Percentiles rank a stretch among this genome's conserved stretches.
Evolutionary conservation across 768 basidiomycete species (phyloP).

Genomic region (Flagelloscypha sp.): DNA sequence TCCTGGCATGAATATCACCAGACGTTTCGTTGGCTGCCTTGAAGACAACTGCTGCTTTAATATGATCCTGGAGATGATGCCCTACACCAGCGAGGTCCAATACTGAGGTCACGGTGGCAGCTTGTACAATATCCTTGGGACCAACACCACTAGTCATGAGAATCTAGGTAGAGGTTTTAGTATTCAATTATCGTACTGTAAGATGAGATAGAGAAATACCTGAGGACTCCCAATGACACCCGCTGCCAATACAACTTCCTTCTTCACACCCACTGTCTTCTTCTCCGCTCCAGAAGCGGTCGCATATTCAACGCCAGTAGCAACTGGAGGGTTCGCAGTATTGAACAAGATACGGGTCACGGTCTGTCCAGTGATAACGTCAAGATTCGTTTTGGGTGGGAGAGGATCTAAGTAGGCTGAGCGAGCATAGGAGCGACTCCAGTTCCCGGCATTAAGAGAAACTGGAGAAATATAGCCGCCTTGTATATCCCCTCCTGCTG

Average conservation of each 20-base stretch:
- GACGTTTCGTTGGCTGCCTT: slow-evolving; percentile 21
- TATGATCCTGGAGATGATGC: slow-evolving; percentile 47
- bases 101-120: slow-evolving; percentile 31
- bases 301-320: slow-evolving; percentile 44
- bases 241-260: slow-evolving; percentile 48
- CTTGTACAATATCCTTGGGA: slow-evolving; percentile 35
- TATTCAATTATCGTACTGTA: too few species aligned
- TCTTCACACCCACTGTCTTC: slow-evolving; percentile 44
- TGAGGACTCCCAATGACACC: slow-evolving; percentile 45
- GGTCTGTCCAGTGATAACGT: slow-evolving; percentile 46
- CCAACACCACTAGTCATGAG: slow-evolving; percentile 49
- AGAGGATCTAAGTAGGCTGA: slow-evolving; percentile 58
- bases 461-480: slow-evolving; percentile 49
- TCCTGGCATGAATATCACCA: slow-evolving; percentile 24
- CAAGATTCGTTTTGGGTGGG: slow-evolving; percentile 48
- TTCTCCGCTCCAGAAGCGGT: slow-evolving; percentile 19
- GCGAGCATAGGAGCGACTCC: slow-evolving; percentile 58
- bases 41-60: not conserved
- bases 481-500: slow-evolving; percentile 40
- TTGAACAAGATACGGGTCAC: slow-evolving; percentile 44
- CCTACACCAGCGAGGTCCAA: slow-evolving; percentile 46
- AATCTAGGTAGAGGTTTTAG: too few species aligned
- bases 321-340: slow-evolving; percentile 25
- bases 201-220: too few species aligned
- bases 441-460: slow-evolving; percentile 54